A percentile compares a stretch with the other conserved stretches of the same genome.
Conservation (phyloP, 2,329 filamentous ascomycete genomes). For the Hymenoscyphus infarciens region DNA sequence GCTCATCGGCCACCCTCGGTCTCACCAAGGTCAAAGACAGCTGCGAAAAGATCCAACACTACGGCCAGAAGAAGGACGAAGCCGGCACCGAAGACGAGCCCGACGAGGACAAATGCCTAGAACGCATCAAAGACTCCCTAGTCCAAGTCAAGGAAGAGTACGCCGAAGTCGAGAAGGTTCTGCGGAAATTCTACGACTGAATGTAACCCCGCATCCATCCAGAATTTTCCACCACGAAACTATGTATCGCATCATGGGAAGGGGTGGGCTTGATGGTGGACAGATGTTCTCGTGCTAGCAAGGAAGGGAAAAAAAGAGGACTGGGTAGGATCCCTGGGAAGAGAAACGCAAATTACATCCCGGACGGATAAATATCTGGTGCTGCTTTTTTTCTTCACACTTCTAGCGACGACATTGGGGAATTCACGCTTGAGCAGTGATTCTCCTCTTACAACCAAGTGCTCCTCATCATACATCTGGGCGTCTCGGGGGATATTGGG, state of each 20-base stretch:
- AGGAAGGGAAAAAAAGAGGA: background rate
- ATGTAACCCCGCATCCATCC: background rate
- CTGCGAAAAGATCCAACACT: constrained; percentile 96
- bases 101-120: constrained; percentile 65
- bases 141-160: constrained; percentile 73
- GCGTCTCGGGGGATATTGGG: background rate
- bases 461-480: background rate
- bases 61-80: constrained; percentile 76
- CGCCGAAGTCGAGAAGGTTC: constrained; percentile 63
- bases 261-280: background rate
- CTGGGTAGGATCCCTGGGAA: background rate
- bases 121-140: constrained; percentile 67
- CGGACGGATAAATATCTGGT: background rate
- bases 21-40: constrained; percentile 86
- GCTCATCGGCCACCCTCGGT: constrained; percentile 90
- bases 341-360: background rate
- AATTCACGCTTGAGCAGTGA: background rate
- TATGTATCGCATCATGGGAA: background rate
- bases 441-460: background rate
- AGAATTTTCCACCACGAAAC: background rate
- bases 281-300: background rate
- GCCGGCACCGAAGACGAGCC: constrained; percentile 64
- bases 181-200: constrained; percentile 48
- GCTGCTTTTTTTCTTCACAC: background rate
- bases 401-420: background rate